Evolutionary conservation across 148 eudicot species (phyloP).

Genomic region (Arctostaphylos glauca): DNA sequence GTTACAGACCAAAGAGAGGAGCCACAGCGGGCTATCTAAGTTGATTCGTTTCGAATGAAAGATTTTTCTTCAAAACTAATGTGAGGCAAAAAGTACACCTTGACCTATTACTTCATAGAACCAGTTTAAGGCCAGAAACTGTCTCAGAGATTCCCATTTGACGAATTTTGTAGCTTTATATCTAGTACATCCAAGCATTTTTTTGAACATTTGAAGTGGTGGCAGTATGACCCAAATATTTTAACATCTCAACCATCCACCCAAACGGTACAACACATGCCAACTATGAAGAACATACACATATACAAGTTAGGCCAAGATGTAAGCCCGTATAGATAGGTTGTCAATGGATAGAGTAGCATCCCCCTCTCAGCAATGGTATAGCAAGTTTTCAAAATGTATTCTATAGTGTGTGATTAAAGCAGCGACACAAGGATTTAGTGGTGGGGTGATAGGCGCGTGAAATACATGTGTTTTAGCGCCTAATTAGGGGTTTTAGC

Average conservation of each 20-base stretch:
- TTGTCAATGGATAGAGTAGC: neutral
- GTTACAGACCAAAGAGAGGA: neutral
- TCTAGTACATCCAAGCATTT: neutral
- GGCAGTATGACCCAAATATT: neutral
- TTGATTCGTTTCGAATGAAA: too few species aligned
- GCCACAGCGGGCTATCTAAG: too few species aligned
- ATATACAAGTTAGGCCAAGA: neutral
- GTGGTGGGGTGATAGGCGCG: too few species aligned
- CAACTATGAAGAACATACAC: neutral
- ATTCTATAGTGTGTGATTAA: neutral
- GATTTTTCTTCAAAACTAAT: neutral
- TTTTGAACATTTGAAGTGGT: neutral
- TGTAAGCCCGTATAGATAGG: neutral
- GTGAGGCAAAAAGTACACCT: neutral
- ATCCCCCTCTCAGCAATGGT: neutral
- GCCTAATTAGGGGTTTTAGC: too few species aligned
- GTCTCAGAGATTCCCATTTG: neutral
- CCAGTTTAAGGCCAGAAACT: neutral
- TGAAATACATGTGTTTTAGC: too few species aligned
- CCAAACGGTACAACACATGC: neutral
- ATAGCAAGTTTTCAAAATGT: neutral
- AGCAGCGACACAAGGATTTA: neutral
- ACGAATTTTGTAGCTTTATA: neutral
- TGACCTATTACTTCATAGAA: neutral
- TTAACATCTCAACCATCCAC: neutral